Percentiles rank a stretch among this genome's conserved stretches.
These are phyloP conservation scores for Colletotrichum kahawae DNA, from an alignment of 2,329 filamentous ascomycete genomes.

Conservation along the genomic window DNA sequence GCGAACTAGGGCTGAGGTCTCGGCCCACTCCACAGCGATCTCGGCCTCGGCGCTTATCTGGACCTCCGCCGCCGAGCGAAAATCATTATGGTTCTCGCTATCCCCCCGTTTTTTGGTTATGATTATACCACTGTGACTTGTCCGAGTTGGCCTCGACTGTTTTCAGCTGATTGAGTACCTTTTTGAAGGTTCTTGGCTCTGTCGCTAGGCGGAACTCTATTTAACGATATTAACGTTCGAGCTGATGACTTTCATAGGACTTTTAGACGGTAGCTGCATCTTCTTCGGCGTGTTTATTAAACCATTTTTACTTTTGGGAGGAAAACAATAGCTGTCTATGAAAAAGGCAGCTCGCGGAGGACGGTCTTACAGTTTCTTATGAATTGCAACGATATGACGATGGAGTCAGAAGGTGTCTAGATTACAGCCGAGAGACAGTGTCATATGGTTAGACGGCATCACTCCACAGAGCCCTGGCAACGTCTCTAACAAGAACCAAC, in stretches of 20 bases:
- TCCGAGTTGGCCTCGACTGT: background rate
- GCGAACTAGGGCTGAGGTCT: background rate
- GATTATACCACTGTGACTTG: background rate
- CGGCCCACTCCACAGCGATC: background rate
- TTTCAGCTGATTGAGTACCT: background rate
- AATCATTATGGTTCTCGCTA: background rate
- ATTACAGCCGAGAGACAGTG: background rate
- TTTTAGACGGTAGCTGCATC: background rate
- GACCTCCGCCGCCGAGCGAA: background rate
- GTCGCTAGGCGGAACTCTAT: background rate
- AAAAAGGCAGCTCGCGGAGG: background rate
- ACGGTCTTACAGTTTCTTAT: background rate
- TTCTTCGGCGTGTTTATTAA: background rate
- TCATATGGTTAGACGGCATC: constrained; percentile 22
- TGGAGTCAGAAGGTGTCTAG: background rate
- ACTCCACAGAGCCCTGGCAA: constrained; percentile 75
- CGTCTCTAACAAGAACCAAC: constrained; percentile 70
- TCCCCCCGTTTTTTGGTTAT: background rate
- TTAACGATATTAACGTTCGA: background rate
- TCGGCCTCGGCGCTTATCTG: background rate
- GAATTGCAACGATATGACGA: background rate
- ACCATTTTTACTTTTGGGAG: background rate
- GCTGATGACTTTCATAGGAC: background rate
- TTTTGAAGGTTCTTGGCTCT: background rate
- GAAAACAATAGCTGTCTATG: background rate